Base-by-base conservation (phyloP, 495 filamentous ascomycete species). In the Aspergillus panamensis region DNA sequence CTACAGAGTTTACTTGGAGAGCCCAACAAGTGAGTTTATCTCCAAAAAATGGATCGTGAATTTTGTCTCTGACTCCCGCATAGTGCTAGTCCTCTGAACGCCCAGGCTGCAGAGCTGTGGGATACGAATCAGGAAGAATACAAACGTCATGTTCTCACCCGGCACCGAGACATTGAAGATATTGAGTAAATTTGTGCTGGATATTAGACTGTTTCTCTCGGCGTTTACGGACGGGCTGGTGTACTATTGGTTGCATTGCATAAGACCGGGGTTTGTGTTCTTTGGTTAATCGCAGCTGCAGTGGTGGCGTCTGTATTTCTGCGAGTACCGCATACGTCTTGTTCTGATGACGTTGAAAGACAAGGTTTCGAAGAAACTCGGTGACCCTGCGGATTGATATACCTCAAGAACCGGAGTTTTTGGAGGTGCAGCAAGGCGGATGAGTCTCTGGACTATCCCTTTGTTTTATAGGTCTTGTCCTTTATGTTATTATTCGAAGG, bases 91-190 rank as follows among this genome's bases (percentile, higher is more conserved):
- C 94, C 94, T 0, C 77, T 99, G 55, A 99, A 99, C 67, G 94
- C 91, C 60, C 91, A 97, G 73, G 94, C 94, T 20, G 94, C 94
- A 14, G 90, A 96, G 69, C 79, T 97, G 29, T 97, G 95, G 95
- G 94, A 97, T 64, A 89, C 87, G 57, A 82, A 97, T 71, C 83
- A 88, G 39, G 81, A 82, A 44, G 90, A 96, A 64, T 99, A 91
- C 81, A 91, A 96, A 82, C 83, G 83, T 53, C 76, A 82, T 43
- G 85, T 87, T n/a, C 75, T 88, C 13, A 80, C 80, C 3, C 71
- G 85, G 53, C 85, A 88, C 66, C 79, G 79, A 43, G 83, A 87
- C 60, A 64, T 84, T 40, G 80, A 82, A 45, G 83, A 86, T 35
- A 76, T 77, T 33, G 80, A 83, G 54, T 76, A 71, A 53, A 48